Conservation (phyloP, 805 yeast species). For the Metschnikowia lochheadii region DNA sequence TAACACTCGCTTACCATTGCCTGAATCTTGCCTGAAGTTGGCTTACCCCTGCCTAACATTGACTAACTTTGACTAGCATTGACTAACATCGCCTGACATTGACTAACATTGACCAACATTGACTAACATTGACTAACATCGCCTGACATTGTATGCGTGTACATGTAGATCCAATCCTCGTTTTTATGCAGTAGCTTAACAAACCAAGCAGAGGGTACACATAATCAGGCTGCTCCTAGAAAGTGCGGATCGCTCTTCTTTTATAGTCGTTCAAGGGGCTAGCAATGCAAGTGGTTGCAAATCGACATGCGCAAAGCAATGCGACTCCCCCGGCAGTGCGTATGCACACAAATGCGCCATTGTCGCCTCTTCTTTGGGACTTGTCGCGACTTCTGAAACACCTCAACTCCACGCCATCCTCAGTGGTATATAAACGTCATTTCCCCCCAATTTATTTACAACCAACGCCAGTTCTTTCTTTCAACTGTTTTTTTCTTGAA, state of each 20-base stretch:
- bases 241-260: background rate
- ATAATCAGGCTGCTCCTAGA: background rate
- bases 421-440: background rate
- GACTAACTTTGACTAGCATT: no score
- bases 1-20: no score
- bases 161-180: no score
- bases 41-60: no score
- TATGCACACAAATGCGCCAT: constrained; percentile 4
- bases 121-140: no score
- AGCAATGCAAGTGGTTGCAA: constrained; percentile 1
- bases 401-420: background rate
- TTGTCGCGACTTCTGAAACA: constrained; percentile 3
- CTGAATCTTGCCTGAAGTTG: no score
- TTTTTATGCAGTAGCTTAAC: background rate
- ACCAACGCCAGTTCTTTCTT: background rate
- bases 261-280: background rate
- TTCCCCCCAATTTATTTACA: background rate
- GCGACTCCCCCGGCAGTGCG: background rate
- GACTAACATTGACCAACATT: no score
- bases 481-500: background rate
- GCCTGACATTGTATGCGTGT: no score
- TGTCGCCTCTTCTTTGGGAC: background rate
- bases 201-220: background rate
- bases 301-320: background rate
- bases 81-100: no score